Conservation (phyloP, 202 grass and related monocot species). For the Schoenoplectus tabernaemontani region DNA sequence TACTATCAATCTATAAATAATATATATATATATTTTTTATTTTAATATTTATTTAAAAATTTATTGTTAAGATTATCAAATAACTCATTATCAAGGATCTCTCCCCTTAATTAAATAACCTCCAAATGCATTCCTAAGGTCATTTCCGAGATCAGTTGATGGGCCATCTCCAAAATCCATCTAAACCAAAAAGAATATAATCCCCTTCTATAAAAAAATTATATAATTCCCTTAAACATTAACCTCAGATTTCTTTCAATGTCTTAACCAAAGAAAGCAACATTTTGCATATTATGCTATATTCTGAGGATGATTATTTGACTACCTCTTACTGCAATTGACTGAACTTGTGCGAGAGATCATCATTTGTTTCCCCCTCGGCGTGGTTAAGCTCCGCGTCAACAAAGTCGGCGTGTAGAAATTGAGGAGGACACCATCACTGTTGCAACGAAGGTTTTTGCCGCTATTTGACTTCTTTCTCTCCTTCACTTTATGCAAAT, state of each 20-base stretch:
- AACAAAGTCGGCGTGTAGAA: slow-evolving; percentile 71
- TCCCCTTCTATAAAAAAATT: neutral
- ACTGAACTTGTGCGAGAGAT: slow-evolving; percentile 8
- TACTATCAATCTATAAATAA: too few relatives aligned
- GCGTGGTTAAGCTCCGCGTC: slow-evolving; percentile 69
- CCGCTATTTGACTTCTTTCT: slow-evolving; percentile 32
- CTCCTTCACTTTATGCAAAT: slow-evolving; percentile 18
- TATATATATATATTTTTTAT: too few relatives aligned
- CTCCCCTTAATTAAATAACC: neutral
- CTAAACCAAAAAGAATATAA: too few relatives aligned
- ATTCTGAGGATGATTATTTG: neutral
- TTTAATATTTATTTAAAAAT: too few relatives aligned
- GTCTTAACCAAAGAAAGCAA: neutral
- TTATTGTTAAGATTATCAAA: too few relatives aligned
- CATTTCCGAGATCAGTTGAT: neutral
- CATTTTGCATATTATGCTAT: neutral
- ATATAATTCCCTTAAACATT: neutral
- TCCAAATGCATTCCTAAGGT: neutral
- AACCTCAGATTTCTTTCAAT: neutral
- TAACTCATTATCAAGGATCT: too few relatives aligned
- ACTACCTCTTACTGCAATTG: slow-evolving; percentile 58
- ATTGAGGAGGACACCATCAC: slow-evolving; percentile 85
- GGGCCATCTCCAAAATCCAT: too few relatives aligned
- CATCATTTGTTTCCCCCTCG: slow-evolving; percentile 25
- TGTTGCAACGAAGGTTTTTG: slow-evolving; percentile 55